Conservation (phyloP, 2,329 filamentous ascomycete genomes). For the Thielaviopsis punctulata region DNA sequence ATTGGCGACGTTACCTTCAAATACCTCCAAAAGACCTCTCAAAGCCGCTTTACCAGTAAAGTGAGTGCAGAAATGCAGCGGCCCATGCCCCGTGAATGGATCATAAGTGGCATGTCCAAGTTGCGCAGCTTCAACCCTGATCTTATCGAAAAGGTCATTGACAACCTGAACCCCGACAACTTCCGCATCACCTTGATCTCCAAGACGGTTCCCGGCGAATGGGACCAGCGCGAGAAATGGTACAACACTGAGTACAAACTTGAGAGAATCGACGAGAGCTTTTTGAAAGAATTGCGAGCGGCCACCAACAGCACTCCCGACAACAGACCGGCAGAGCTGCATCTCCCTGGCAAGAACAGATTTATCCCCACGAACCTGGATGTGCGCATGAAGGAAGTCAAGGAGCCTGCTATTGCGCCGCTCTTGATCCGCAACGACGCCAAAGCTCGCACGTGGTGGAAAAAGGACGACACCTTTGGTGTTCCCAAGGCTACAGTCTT, state of each 20-base stretch:
- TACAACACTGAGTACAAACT: conserved; percentile 89
- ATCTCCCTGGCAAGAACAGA: conserved; percentile 83
- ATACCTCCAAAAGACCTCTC: conserved; percentile 82
- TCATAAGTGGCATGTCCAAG: conserved; percentile 63
- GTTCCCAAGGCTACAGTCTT: conserved; percentile 85
- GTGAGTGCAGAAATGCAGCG: conserved; percentile 84
- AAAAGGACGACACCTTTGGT: conserved; percentile 98
- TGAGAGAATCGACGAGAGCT: conserved; percentile 60
- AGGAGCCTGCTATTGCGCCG: conserved; percentile 54
- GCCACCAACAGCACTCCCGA: conserved; percentile 41
- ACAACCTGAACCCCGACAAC: conserved; percentile 68
- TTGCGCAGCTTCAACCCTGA: conserved; percentile 65
- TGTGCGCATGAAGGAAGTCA: conserved; percentile 85
- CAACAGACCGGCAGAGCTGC: conserved; percentile 51
- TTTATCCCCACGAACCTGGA: conserved; percentile 89
- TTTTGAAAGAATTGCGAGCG: conserved; percentile 51
- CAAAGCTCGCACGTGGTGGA: conserved; percentile 75
- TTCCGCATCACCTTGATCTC: conserved; percentile 73
- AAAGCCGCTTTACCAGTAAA: conserved; percentile 74
- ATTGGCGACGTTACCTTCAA: conserved; percentile 89
- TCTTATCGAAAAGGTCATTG: conserved; percentile 57
- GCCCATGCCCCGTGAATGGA: conserved; percentile 67
- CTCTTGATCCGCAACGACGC: conserved; percentile 74
- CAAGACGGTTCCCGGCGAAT: conserved; percentile 65
- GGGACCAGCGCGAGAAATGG: conserved; percentile 87